Base-by-base conservation (phyloP, 345 rosid genomes). In the Acer yangbiense region DNA sequence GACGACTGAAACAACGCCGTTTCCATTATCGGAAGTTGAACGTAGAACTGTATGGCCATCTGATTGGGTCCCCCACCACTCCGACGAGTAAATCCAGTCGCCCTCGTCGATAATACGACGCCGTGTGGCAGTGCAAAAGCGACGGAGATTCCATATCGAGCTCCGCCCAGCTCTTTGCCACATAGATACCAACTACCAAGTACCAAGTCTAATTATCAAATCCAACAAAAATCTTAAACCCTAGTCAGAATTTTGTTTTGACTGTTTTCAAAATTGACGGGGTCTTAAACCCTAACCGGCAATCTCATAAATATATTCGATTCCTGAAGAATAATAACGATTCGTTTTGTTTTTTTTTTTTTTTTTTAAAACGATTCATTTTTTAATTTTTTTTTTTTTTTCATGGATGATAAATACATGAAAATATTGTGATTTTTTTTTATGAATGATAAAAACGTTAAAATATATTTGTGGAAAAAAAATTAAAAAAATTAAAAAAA, bases 1-100 rank as follows among this genome's bases (percentile, higher is more conserved):
- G 27, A 88, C 80, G 29, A 95, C 96, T 0, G 99, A 95, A 57
- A 95, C 92, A 79, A 88, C 71, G 82, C 99, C 98, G 80, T 93
- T 93, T 60, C 98, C 99, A 32, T 85, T 41, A 8, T 21, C 77
- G 20, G 99, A 95, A 61, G 76, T 70, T 3, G 87, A 73, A 52
- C 87, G 91, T 78, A 92, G 75, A 68, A 93, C 82, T 4, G 86
- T 83, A 76, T 86, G 76, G 32, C 85, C 87, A 4, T 71, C 81
- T 77, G 84, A 78, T 3, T 79, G 77, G 55, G 90, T 81, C 16
- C 90, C 92, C 97, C 95, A 92, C 99, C 98, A 95, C 81, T 95
- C 99, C 62, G 90, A 82, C 7, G 93, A 86, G 86, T 92, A 91
- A 76, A 67, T 60, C 98, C 97, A 93, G 82, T 93, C 95, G 65